These are phyloP conservation scores for Pseudognaphalium luteoalbum DNA, from an alignment of 129 eudicot species.

Conservation along the genomic window DNA sequence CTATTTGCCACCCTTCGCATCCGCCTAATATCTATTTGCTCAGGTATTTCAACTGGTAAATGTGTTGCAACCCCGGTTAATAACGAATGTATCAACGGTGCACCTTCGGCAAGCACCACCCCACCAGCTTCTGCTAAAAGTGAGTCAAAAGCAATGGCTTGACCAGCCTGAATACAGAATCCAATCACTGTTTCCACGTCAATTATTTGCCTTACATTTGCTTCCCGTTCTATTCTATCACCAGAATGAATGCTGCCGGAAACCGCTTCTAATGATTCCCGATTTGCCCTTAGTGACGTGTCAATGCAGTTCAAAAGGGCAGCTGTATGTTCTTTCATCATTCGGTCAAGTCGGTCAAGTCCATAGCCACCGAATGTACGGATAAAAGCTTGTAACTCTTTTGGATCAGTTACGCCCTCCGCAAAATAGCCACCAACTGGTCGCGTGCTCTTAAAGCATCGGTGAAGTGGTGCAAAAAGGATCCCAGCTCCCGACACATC, in stretches of 20 bases:
- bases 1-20: slow-evolving; percentile 82
- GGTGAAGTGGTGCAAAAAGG: slow-evolving; percentile 74
- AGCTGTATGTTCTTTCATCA: slow-evolving; percentile 95
- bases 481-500: slow-evolving; percentile 86
- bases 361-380: slow-evolving; percentile 92
- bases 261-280: slow-evolving; percentile 78
- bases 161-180: slow-evolving; percentile 96
- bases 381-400: slow-evolving; percentile 80
- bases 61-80: slow-evolving; percentile 57
- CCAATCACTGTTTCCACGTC: slow-evolving; percentile 91
- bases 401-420: slow-evolving; percentile 70
- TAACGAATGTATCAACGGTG: slow-evolving; percentile 77
- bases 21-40: slow-evolving; percentile 78
- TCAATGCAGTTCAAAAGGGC: slow-evolving; percentile 95
- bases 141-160: slow-evolving; percentile 79
- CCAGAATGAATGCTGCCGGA: slow-evolving; percentile 84
- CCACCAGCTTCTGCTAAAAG: slow-evolving; percentile 91
- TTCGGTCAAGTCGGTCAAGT: slow-evolving; percentile 76
- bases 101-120: slow-evolving; percentile 85
- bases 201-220: slow-evolving; percentile 71
- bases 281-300: slow-evolving; percentile 85
- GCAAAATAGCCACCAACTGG: slow-evolving; percentile 98
- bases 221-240: slow-evolving; percentile 79
- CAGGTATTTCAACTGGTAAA: slow-evolving; percentile 82
- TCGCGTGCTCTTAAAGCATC: slow-evolving; percentile 86